These are phyloP conservation scores for Macrocybe gigantea DNA, from an alignment of 768 basidiomycete genomes.

Conservation along the genomic window DNA sequence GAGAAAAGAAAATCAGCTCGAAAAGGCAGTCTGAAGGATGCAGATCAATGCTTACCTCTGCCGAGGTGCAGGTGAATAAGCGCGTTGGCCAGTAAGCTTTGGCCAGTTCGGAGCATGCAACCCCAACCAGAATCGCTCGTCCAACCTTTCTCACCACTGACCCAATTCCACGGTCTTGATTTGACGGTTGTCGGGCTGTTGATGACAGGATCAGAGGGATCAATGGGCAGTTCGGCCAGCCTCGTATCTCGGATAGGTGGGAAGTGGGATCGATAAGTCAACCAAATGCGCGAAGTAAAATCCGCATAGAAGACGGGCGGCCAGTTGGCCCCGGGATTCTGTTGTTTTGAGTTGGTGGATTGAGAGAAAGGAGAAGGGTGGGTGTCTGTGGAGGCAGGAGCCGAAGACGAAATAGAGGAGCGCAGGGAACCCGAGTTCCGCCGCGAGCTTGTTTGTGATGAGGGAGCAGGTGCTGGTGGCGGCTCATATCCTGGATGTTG, in stretches of 20 bases:
- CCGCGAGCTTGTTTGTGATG: conserved; percentile 6
- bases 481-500: conserved; percentile 72
- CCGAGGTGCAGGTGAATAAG: conserved; percentile 72
- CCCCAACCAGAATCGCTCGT: conserved; percentile 87
- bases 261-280: conserved; percentile 90
- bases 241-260: conserved; percentile 67
- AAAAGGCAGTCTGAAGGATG: background rate
- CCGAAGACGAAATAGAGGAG: conserved; percentile 31
- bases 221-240: conserved; percentile 27
- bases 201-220: conserved; percentile 10
- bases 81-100: conserved; percentile 77
- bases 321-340: conserved; percentile 53
- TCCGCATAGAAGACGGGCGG: conserved; percentile 84
- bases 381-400: conserved; percentile 16
- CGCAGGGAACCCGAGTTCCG: conserved; percentile 33
- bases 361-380: conserved; percentile 12
- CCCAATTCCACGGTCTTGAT: conserved; percentile 61
- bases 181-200: conserved; percentile 31
- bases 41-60: conserved; percentile 9
- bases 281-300: conserved; percentile 84
- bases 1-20: background rate
- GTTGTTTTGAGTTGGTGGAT: conserved; percentile 6
- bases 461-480: conserved; percentile 15
- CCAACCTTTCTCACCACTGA: conserved; percentile 71
- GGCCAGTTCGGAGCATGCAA: conserved; percentile 87